Percentiles rank a stretch among this genome's conserved stretches.
These are phyloP conservation scores for Hypocreales sp. DNA, from an alignment of 2,329 filamentous ascomycete genomes.

Conservation along the genomic window DNA sequence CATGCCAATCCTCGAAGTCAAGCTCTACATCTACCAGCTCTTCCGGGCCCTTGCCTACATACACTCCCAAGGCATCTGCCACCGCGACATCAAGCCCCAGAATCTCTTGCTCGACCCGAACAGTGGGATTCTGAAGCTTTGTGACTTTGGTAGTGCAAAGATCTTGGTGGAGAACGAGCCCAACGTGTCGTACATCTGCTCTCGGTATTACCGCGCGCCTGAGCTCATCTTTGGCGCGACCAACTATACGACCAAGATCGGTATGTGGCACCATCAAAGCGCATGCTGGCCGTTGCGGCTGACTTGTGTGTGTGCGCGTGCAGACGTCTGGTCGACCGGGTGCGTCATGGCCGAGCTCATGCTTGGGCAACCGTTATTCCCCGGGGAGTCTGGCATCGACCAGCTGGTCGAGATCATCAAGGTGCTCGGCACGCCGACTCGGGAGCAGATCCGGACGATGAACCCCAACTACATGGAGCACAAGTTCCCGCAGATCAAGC, in stretches of 20 bases:
- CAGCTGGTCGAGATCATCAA: conserved; percentile 99
- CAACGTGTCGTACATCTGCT: conserved; percentile 99
- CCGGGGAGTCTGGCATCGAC: conserved; percentile 95
- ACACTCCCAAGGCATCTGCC: conserved; percentile 97
- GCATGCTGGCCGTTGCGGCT: background rate
- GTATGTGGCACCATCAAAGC: conserved; percentile 39
- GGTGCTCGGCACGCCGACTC: conserved; percentile 87
- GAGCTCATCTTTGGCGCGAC: conserved; percentile 98
- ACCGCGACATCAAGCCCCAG: conserved; percentile 97
- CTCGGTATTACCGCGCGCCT: conserved; percentile 92
- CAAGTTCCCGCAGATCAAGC: conserved; percentile 99
- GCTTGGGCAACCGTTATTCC: conserved; percentile 95
- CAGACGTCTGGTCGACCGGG: conserved; percentile 98
- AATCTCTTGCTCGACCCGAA: conserved; percentile 87
- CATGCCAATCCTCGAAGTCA: conserved; percentile 97
- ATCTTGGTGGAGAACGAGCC: conserved; percentile 97
- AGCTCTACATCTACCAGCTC: conserved; percentile 98
- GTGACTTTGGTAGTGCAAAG: conserved; percentile 97
- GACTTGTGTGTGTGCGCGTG: conserved; percentile 45
- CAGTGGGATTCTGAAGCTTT: conserved; percentile 87
- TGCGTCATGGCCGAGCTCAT: conserved; percentile 99
- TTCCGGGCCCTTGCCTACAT: conserved; percentile 98
- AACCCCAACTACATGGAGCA: conserved; percentile 99
- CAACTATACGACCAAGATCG: conserved; percentile 99
- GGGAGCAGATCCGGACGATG: conserved; percentile 98